Base-by-base conservation (phyloP, 225 moss, liverwort and hornwort species). In the Straminergon stramineum region DNA sequence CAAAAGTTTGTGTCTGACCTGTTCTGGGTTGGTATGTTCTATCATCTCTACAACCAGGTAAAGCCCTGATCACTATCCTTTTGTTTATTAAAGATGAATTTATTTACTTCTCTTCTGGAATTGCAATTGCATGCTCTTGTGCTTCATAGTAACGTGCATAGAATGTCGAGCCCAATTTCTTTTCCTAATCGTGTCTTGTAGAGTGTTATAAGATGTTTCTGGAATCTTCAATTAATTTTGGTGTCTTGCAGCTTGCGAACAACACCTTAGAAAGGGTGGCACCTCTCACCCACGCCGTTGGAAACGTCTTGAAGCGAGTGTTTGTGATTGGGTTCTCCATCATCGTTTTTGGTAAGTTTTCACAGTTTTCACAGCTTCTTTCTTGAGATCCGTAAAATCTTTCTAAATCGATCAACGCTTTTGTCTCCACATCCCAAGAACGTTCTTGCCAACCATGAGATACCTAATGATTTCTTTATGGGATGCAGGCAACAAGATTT, bases 1-100 rank as follows among this genome's bases (percentile, higher is more conserved):
- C 93, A 94, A 37, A 99, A 97, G 86, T 96, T 97, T 86, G 3
- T 94, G 55, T 80, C 89, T 27, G 97, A 99, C 87, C 93, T 97
- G 67, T 96, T 99, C 86, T 99, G 95, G 96, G 97, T 99, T 52
- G 97, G 97, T 79, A 96, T 97, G 95, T 99, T 99, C 93, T 99
- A 99, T 86, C 99, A 99, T 86, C 90, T 97, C 31, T 99, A 99
- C 91, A 99, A 97, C 90, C 99, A 99, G 95, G 94, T 94, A 90
- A 63, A 52, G 23, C 60, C 43, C 73, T 64, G 55, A 48, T 78
- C 67, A 67, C 55, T 52, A 55, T 32, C 85, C 48, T 61, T 71
- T 6, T 62, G 16, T 61, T 85, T 53, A 39, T 65, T 8, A 3
- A 57, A 17, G 32, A 28, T 55, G 5, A 31, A 35, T 32, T 28